Evolutionary conservation across 2,329 filamentous ascomycete species (phyloP).

Genomic region (Aspergillus ustus): DNA sequence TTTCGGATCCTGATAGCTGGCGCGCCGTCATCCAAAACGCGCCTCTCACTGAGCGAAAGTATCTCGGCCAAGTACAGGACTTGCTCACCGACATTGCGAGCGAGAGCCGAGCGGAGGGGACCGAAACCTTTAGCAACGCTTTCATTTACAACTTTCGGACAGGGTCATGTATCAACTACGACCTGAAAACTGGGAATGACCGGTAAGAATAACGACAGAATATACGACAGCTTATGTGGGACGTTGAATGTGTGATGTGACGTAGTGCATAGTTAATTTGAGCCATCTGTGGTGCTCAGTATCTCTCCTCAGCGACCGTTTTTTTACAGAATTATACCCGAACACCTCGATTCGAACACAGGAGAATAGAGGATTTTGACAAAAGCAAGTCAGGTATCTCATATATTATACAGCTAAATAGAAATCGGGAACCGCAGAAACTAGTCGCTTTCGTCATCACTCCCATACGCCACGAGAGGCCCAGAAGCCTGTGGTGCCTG

Average conservation of each 20-base stretch:
- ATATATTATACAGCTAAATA: constrained; percentile 39
- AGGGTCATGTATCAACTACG: constrained; percentile 82
- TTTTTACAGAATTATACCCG: constrained; percentile 29
- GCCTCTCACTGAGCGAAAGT: constrained; percentile 77
- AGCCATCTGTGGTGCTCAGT: constrained; percentile 12
- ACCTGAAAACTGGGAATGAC: constrained; percentile 57
- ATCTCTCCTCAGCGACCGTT: constrained; percentile 21
- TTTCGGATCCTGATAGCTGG: constrained; percentile 86
- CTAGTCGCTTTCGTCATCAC: constrained; percentile 77
- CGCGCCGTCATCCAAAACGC: constrained; percentile 77
- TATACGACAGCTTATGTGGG: constrained; percentile 8
- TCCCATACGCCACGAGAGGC: constrained; percentile 85
- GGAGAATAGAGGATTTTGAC: constrained; percentile 8
- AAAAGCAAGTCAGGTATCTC: constrained; percentile 35
- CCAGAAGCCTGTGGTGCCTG: constrained; percentile 50
- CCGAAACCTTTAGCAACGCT: constrained; percentile 66
- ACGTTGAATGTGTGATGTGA: constrained; percentile 22
- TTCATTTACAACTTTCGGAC: constrained; percentile 94
- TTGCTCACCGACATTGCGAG: constrained; percentile 68
- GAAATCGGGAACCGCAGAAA: constrained; percentile 19
- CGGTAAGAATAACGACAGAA: constrained; percentile 14
- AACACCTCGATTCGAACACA: constrained; percentile 19
- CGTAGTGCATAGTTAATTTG: constrained; percentile 13
- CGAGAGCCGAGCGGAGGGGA: constrained; percentile 51
- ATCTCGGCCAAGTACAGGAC: constrained; percentile 80